Evolutionary conservation across 345 rosid species (phyloP), one percentile per base, ranked within the genome.

Genomic region (Gossypioides kirkii): DNA sequence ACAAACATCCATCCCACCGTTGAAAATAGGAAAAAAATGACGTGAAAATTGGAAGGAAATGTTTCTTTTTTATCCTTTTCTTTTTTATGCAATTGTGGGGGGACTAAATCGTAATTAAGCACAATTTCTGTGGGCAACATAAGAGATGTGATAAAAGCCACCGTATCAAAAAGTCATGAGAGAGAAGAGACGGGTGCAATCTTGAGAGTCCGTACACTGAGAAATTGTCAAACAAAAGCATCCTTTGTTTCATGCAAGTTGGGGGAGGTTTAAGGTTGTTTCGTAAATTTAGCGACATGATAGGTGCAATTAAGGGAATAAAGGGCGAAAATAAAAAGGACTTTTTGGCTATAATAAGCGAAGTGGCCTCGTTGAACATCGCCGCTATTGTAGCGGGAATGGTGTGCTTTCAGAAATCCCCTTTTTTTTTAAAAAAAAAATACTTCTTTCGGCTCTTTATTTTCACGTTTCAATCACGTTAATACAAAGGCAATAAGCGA

Each of bases 331-430:
- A 72, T 60, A 45, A 50, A 73, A 53, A 55, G 38, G 63, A 8
- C 42, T 69, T 61, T 41, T 61, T 61, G 68, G 70, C 23, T 52
- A 65, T 42, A 18, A 58, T 11, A 23, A 63, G 66, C 61, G 23
- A 47, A 60, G 49, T 54, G 73, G 76, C 79, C 78, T 71, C 79
- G 77, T 71, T 72, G 69, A 72, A 32, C 88, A 77, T 81, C 81
- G 92, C 93, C 89, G 92, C 72, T 79, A 85, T 88, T 83, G 88
- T 97, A 92, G 97, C 97, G 82, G 83, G 76, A 83, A 87, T 84
- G 89, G 88, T 85, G 89, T 90, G 84, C 92, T 56, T 79, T 38
- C 5, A 28, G 42, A 73, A 54, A 68, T 32, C 8, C 61, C 6
- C 6, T 22, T 25, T 12, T 22, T 10, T 26, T 26, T 4, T 0